A percentile compares a stretch with the other conserved stretches of the same genome.
These are phyloP conservation scores for Serendipita sp. DNA, from an alignment of 768 basidiomycete species.

Conservation along the genomic window DNA sequence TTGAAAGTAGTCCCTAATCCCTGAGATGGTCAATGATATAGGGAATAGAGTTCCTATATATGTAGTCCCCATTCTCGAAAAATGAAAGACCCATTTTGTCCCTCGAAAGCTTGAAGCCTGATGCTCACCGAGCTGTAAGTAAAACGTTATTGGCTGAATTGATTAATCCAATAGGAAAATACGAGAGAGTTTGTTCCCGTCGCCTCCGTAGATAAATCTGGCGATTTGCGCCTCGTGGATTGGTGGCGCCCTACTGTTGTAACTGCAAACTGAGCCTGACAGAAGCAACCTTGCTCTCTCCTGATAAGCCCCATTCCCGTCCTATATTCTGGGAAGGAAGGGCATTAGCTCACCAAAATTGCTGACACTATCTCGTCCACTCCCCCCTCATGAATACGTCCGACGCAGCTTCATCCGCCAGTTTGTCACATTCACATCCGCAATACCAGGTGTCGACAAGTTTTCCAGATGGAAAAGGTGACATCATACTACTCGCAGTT, in stretches of 20 bases:
- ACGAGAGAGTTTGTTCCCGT: no score
- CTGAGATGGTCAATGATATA: not conserved
- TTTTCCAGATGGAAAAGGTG: not conserved
- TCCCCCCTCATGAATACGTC: not conserved
- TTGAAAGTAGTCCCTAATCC: not conserved
- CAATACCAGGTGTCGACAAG: not conserved
- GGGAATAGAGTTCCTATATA: not conserved
- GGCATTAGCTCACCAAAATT: no score
- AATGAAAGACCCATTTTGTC: not conserved
- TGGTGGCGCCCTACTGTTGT: no score
- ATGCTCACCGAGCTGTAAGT: no score
- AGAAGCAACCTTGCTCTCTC: no score
- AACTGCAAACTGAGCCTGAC: no score
- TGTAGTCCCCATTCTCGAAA: not conserved
- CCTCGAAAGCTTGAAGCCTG: not conserved
- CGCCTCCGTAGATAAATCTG: not conserved
- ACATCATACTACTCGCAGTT: not conserved
- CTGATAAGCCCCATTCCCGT: no score
- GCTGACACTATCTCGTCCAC: not conserved
- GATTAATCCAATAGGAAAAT: no score
- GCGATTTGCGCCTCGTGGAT: not conserved
- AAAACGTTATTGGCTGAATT: no score
- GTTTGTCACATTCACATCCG: no score
- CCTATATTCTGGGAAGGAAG: no score
- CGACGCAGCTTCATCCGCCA: no score